Percentiles rank a stretch among this genome's conserved stretches.
Conservation (phyloP, 2,329 filamentous ascomycete genomes). For the Ramularia endophylla region DNA sequence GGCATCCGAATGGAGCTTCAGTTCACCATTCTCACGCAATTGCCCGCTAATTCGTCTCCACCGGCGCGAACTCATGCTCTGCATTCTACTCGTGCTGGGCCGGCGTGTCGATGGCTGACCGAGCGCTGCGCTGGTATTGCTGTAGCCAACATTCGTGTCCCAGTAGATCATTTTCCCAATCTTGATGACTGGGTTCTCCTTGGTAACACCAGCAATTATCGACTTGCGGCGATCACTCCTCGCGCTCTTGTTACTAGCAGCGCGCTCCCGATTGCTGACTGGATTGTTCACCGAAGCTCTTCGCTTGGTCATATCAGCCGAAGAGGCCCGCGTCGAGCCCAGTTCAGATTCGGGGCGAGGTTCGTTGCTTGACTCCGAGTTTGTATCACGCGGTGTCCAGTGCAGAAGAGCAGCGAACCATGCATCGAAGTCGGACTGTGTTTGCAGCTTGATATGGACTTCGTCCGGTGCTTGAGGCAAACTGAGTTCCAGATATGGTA, state of each 20-base stretch:
- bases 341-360: constrained; percentile 14
- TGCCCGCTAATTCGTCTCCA: constrained; percentile 92
- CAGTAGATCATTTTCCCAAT: constrained; percentile 66
- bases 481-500: constrained; percentile 48
- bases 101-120: constrained; percentile 25
- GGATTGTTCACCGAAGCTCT: constrained; percentile 20
- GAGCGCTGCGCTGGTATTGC: constrained; percentile 31
- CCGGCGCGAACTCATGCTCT: constrained; percentile 53
- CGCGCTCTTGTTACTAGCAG: constrained; percentile 21
- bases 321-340: constrained; percentile 14
- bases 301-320: constrained; percentile 8
- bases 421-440: constrained; percentile 62
- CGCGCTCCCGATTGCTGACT: constrained; percentile 20
- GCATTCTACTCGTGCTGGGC: constrained; percentile 50
- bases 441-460: constrained; percentile 59
- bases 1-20: constrained; percentile 83
- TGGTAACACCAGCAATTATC: constrained; percentile 46
- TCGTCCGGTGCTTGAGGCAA: constrained; percentile 52
- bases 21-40: constrained; percentile 87
- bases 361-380: constrained; percentile 16
- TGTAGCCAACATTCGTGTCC: constrained; percentile 61
- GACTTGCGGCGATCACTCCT: constrained; percentile 40
- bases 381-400: constrained; percentile 53
- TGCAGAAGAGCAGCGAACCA: constrained; percentile 77
- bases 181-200: constrained; percentile 83